Evolutionary conservation across 1,284 basidiomycete species (phyloP), one percentile per base, ranked within the genome.

Genomic region (Cryptococcus wingfieldii): DNA sequence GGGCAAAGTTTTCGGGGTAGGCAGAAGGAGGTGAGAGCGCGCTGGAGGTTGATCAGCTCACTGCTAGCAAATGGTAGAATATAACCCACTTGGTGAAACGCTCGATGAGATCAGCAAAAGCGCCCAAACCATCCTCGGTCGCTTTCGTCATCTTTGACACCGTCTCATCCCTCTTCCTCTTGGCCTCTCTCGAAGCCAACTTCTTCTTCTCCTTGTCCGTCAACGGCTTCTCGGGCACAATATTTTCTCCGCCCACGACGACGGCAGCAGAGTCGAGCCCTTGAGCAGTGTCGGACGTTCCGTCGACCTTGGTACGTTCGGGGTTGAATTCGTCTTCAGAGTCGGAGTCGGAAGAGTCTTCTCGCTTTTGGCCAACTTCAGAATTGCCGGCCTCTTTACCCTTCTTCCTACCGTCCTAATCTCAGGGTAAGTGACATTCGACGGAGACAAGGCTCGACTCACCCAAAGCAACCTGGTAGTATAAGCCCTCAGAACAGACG

Each of bases 101-200:
- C 58, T 79, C 78, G 10, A 74, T 59, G 9, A 67, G 52, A 61
- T 80, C 78, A 5, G 79, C 79, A 18, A 72, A 59, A 16, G 66
- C 64, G 7, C 76, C 76, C 10, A 79, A 56, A 0, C 63, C 74
- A 51, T 72, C 72, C 60, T 80, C 77, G 3, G 71, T 68, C 10
- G 45, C 55, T 64, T 79, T 79, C 5, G 76, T 76, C 63, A 72
- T 71, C 46, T 74, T 64, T 4, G 64, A 68, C 1, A 79, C 75
- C 55, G 73, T 62, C 49, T 71, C 70, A 58, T 80, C 78, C 28
- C 79, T 62, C 63, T 77, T 74, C 47, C 64, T 63, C 64, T 79
- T 78, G 4, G 75, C 77, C 47, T 72, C 69, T 45, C 65, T 69
- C 31, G 66, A 66, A 49, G 72, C 70, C 14, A 65, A 38, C 63